Conservation (phyloP, 495 filamentous ascomycete genomes). For the Aspergillus nidulans region DNA sequence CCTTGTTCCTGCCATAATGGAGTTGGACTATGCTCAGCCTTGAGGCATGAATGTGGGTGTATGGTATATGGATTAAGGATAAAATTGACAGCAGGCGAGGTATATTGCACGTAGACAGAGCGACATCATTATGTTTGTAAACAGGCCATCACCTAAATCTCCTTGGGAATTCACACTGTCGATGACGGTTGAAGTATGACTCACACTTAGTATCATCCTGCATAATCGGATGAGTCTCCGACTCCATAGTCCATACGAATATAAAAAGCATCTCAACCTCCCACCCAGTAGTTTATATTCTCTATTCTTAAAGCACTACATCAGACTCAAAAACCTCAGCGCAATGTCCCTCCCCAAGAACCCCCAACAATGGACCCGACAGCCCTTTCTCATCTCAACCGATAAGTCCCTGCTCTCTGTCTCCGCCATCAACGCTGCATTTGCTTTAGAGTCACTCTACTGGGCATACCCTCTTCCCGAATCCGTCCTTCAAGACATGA, state of each 20-base stretch:
- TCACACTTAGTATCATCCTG: not conserved
- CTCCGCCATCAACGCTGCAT: constrained; percentile 44
- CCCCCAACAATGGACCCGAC: constrained; percentile 13
- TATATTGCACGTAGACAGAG: no score
- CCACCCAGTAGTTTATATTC: no score
- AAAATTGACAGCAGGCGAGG: no score
- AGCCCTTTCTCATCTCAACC: constrained; percentile 46
- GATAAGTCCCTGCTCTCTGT: constrained; percentile 45
- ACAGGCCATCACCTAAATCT: no score
- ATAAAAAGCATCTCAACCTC: not conserved
- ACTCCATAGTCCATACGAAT: not conserved
- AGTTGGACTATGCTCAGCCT: no score
- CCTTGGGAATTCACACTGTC: no score
- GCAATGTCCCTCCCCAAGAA: constrained; percentile 13
- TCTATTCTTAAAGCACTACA: not conserved
- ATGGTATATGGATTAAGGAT: no score
- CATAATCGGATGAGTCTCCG: not conserved
- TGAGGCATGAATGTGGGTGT: no score
- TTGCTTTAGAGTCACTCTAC: constrained; percentile 50
- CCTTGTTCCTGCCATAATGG: no score
- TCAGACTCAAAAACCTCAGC: not conserved
- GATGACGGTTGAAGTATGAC: not conserved
- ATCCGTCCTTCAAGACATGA: constrained; percentile 35
- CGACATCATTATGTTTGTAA: no score
- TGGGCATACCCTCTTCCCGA: constrained; percentile 45